A percentile compares a stretch with the other conserved stretches of the same genome.
Evolutionary conservation across 148 eudicot species (phyloP).

Genomic region (Heliosperma pusillum): DNA sequence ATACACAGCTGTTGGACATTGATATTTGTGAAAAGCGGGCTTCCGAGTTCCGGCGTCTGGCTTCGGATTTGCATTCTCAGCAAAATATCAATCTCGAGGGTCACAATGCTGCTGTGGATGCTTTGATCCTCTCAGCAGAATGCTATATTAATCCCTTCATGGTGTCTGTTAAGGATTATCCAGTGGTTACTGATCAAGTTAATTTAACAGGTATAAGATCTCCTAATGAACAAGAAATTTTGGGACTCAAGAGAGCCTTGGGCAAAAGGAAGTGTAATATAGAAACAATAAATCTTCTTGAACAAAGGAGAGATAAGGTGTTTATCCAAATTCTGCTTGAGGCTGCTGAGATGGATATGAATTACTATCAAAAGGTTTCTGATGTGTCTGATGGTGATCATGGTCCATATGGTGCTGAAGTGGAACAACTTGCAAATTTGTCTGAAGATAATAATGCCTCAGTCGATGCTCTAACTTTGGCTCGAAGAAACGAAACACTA

Average conservation of each 20-base stretch:
- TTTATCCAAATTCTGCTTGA: constrained; percentile 72
- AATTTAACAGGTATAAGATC: constrained; percentile 15
- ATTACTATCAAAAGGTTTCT: constrained; percentile 33
- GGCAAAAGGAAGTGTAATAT: constrained; percentile 44
- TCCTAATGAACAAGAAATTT: constrained; percentile 31
- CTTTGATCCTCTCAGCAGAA: constrained; percentile 81
- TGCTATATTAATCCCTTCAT: constrained; percentile 78
- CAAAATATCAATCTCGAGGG: constrained; percentile 46
- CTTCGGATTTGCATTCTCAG: constrained; percentile 61
- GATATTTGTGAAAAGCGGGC: constrained; percentile 60
- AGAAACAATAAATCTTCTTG: constrained; percentile 56
- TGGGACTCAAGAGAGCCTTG: constrained; percentile 37
- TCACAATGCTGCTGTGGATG: constrained; percentile 71
- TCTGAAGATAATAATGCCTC: constrained; percentile 42
- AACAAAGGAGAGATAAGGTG: constrained; percentile 63
- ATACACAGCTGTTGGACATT: constrained; percentile 54
- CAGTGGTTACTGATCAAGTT: constrained; percentile 25
- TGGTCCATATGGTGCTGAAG: constrained; percentile 36
- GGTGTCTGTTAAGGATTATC: constrained; percentile 37
- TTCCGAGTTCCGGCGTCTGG: constrained; percentile 68
- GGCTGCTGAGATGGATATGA: constrained; percentile 73
- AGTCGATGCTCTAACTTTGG: constrained; percentile 74
- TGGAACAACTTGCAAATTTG: constrained; percentile 34
- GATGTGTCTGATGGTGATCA: constrained; percentile 34
- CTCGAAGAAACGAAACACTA: constrained; percentile 64